phyloP scores from a whole-genome alignment of 2,329 filamentous ascomycete genomes.

The Clarireedia hainanense region DNA sequence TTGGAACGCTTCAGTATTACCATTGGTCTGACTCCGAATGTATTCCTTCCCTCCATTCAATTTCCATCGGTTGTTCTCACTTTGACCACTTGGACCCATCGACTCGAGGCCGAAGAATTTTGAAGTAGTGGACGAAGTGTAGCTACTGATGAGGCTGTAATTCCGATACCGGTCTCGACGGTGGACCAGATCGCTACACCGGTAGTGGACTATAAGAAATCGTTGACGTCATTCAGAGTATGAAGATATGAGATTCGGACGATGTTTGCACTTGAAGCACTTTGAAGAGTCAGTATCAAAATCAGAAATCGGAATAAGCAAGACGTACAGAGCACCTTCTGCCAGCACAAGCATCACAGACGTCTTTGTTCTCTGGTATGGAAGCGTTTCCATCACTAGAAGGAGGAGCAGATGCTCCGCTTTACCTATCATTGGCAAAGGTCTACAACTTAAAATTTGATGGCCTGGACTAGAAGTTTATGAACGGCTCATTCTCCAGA shows the following conservation, averaged over 20 bases:
- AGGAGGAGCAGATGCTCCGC: too few relatives aligned
- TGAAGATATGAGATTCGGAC: constrained; percentile 36
- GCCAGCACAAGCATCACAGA: constrained; percentile 26
- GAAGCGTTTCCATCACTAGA: too few relatives aligned
- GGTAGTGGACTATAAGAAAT: constrained; percentile 34
- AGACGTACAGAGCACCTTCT: constrained; percentile 32
- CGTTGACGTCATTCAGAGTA: constrained; percentile 28
- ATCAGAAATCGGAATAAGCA: background rate
- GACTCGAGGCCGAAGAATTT: too few relatives aligned
- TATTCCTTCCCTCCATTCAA: too few relatives aligned
- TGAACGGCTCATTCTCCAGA: too few relatives aligned
- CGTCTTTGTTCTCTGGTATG: constrained; percentile 28
- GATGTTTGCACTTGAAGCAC: constrained; percentile 35
- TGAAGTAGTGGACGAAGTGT: constrained; percentile 31
- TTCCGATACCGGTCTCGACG: constrained; percentile 34
- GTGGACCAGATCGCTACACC: constrained; percentile 37
- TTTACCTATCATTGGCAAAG: too few relatives aligned
- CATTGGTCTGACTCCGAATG: too few relatives aligned
- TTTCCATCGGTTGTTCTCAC: too few relatives aligned
- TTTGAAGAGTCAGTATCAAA: background rate
- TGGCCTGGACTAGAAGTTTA: too few relatives aligned
- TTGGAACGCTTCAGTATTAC: too few relatives aligned
- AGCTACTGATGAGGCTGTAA: constrained; percentile 33
- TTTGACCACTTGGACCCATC: too few relatives aligned
- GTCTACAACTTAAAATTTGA: too few relatives aligned